Evolutionary conservation across 2,329 filamentous ascomycete genomes (phyloP).

Genomic region (Domatiomyces globalis): DNA sequence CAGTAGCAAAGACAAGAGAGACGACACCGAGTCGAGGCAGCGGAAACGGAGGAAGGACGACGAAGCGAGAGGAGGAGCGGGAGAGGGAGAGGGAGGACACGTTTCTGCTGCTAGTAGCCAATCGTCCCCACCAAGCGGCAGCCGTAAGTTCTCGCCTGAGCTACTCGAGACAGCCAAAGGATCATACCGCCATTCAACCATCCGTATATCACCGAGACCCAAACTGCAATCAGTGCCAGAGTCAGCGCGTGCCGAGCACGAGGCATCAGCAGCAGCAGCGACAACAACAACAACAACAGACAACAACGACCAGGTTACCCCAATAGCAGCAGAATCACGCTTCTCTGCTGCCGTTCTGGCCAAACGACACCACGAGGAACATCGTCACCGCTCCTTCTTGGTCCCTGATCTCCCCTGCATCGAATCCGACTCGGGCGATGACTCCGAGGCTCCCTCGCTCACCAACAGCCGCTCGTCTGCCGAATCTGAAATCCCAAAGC

Average conservation of each 20-base stretch:
- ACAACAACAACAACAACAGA: slow-evolving; percentile 8
- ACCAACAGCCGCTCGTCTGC: slow-evolving; percentile 25
- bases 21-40: slow-evolving; percentile 18
- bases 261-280: not conserved
- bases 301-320: slow-evolving; percentile 10
- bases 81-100: not conserved
- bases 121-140: slow-evolving; percentile 1
- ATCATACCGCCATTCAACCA: slow-evolving; percentile 41
- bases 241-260: not conserved
- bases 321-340: slow-evolving; percentile 24
- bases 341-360: slow-evolving; percentile 33
- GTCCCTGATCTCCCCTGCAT: slow-evolving; percentile 49
- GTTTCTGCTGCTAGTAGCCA: slow-evolving; percentile 9
- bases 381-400: slow-evolving; percentile 42
- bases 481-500: slow-evolving; percentile 25
- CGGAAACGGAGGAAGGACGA: slow-evolving; percentile 1
- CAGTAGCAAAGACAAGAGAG: slow-evolving; percentile 20
- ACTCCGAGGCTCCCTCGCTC: slow-evolving; percentile 32
- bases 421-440: slow-evolving; percentile 42
- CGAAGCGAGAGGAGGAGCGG: slow-evolving; percentile 9
- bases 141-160: slow-evolving; percentile 56
- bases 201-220: slow-evolving; percentile 1
- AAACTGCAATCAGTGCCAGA: not conserved
- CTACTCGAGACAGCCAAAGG: slow-evolving; percentile 67
- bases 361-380: slow-evolving; percentile 23